Base-by-base conservation (phyloP, 2,329 filamentous ascomycete species). In the Fusarium guadeloupense region DNA sequence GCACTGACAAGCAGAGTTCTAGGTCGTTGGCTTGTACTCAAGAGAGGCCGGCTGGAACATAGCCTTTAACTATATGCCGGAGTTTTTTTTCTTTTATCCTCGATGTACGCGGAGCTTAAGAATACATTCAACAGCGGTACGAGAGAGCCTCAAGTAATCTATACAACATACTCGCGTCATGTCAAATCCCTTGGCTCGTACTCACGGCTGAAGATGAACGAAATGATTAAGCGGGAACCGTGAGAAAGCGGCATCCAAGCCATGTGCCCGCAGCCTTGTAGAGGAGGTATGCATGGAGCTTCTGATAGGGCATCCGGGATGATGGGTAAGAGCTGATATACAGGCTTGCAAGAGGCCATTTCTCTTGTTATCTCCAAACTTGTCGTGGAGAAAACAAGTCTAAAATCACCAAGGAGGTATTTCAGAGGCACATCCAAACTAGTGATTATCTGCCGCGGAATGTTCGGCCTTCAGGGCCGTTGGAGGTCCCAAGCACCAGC, bases 281-380 rank as follows among this genome's bases (percentile, higher is more conserved):
- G 6, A 5, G 10, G 13, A 9, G 25, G 12, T 21, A 38, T 21
- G 10, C 7, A 21, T 9, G 28, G 10, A 21, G 23, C 20, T 23
- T 19, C 9, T 21, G 6, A 38, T 5, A 21, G 19, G 12, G 12
- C 33, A 37, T 17, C 39, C 31, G 23, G 31, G 25, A 40, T 40
- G 20, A 26, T 19, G 13, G 20, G 31, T 16, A 47, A 28, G 21
- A 23, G 21, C 35, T 20, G 17, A n/a, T 25, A n/a, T 25, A 28
- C n/a, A 20, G 45, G 12, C 13, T 51, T 26, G 26, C 14, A 41
- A 33, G 10, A 38, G 40, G 26, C 9, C 14, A 12, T 35, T 34
- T 26, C 16, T 30, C 34, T 46, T 54, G 43, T 54, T 41, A 13
- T 54, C 43, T 47, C 50, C 14, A 37, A 38, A 23, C 35, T 37